Conservation (phyloP, 2,329 filamentous ascomycete species). For the Dactylellina leptospora region DNA sequence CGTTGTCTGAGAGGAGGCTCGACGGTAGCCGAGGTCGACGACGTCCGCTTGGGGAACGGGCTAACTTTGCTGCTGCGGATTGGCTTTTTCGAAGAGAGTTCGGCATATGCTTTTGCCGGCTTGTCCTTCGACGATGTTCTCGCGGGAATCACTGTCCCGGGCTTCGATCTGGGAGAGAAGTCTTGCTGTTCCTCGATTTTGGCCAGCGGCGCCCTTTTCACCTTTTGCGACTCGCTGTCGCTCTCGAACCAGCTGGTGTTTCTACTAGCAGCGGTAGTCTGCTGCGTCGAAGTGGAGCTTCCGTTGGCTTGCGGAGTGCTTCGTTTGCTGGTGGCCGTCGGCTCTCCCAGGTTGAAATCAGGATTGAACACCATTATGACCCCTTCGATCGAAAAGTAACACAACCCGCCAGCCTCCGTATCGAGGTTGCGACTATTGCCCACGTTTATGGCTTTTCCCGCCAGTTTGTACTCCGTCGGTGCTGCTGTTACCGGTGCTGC, state of each 20-base stretch:
- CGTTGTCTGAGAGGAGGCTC: conserved; percentile 3
- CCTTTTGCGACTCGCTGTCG: conserved; percentile 27
- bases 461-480: not conserved
- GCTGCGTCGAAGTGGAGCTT: not conserved
- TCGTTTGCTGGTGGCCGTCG: conserved; percentile 9
- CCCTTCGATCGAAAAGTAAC: conserved; percentile 29
- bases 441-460: not conserved
- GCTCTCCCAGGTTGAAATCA: conserved; percentile 35
- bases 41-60: conserved; percentile 5
- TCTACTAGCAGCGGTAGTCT: not conserved
- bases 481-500: not conserved
- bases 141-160: not conserved
- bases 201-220: conserved; percentile 9
- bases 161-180: conserved; percentile 16
- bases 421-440: not conserved
- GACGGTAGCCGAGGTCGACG: not conserved
- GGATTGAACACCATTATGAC: conserved; percentile 50
- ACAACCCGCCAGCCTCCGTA: conserved; percentile 18
- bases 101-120: not conserved
- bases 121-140: not conserved
- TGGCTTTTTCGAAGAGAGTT: conserved; percentile 12
- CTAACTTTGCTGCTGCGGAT: conserved; percentile 34
- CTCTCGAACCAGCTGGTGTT: conserved; percentile 44
- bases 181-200: conserved; percentile 22
- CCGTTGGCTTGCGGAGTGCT: not conserved